Evolutionary conservation across 345 rosid genomes (phyloP), one percentile per base, ranked within the genome.

Genomic region (Nasturtium officinale): DNA sequence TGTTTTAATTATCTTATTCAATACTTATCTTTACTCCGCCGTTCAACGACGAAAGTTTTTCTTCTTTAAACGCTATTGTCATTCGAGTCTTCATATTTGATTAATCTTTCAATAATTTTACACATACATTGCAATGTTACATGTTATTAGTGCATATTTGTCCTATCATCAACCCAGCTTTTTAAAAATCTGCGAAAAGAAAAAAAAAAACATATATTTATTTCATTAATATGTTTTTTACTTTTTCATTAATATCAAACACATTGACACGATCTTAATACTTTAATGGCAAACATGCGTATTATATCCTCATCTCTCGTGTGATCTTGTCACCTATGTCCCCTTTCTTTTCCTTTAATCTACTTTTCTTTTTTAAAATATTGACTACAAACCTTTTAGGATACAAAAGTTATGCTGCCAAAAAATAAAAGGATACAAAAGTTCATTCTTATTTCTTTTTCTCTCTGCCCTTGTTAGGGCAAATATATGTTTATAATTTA

Each of bases 291-390:
- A n/a, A n/a, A n/a, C n/a, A n/a, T n/a, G n/a, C n/a, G n/a, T n/a
- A n/a, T n/a, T n/a, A n/a, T n/a, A n/a, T n/a, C n/a, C n/a, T n/a
- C n/a, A 37, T 30, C 32, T 54, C 25, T 74, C 63, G 73, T 58
- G 78, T 74, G 66, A 66, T 74, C 78, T 74, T 59, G 78, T 74
- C 73, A 74, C 61, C 66, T 48, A 15, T 64, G 61, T 38, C 61
- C 60, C 43, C 21, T 64, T 73, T 63, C 46, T 53, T 21, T 9
- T 28, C 33, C 16, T 56, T 69, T 74, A 30, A 9, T 37, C 54
- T 62, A 52, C 63, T 64, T 73, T 73, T 64, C 6, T 11, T 35
- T 65, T 0, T 65, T 45, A 25, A 55, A 53, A 35, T 40, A 40
- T 28, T 20, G 5, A 32, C 16, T 58, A 40, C 8, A 58, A 66